phyloP scores from a whole-genome alignment of 2,329 filamentous ascomycete species.

The Trichoderma gracile region DNA sequence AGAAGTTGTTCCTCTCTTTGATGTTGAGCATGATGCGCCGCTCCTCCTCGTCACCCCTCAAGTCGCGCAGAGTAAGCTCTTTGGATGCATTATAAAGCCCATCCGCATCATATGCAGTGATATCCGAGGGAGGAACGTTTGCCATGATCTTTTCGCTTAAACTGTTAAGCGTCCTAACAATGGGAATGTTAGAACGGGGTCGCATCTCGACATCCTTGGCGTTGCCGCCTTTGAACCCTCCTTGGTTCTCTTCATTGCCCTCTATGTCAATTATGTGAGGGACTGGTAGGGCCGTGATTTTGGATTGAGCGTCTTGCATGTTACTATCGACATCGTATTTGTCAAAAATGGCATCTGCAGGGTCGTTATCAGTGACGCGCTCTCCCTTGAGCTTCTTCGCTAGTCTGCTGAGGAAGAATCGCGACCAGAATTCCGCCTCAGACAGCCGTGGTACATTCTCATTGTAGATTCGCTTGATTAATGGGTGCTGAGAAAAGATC shows the following conservation, averaged over 20 bases:
- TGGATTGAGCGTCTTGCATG: constrained; percentile 52
- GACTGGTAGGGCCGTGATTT: constrained; percentile 64
- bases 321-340: constrained; percentile 79
- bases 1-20: constrained; percentile 82
- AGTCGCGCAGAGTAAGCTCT: constrained; percentile 75
- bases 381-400: constrained; percentile 92
- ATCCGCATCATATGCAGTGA: constrained; percentile 56
- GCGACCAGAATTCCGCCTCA: constrained; percentile 84
- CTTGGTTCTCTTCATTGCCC: constrained; percentile 93
- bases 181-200: constrained; percentile 77
- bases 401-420: constrained; percentile 88
- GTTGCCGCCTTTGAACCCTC: constrained; percentile 78
- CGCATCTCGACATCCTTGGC: constrained; percentile 88
- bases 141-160: constrained; percentile 93
- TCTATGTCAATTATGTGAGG: constrained; percentile 90
- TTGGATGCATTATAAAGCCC: constrained; percentile 74
- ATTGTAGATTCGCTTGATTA: constrained; percentile 88
- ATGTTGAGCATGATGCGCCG: constrained; percentile 82
- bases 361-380: constrained; percentile 75
- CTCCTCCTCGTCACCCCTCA: constrained; percentile 72
- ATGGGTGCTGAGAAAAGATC: constrained; percentile 88
- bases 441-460: constrained; percentile 83
- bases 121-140: constrained; percentile 77
- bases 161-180: constrained; percentile 84
- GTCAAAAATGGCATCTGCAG: constrained; percentile 77